Percentiles rank a stretch among this genome's conserved stretches.
Conservation (phyloP, 108 stramenopile genomes). For the Asterionellopsis glacialis region DNA sequence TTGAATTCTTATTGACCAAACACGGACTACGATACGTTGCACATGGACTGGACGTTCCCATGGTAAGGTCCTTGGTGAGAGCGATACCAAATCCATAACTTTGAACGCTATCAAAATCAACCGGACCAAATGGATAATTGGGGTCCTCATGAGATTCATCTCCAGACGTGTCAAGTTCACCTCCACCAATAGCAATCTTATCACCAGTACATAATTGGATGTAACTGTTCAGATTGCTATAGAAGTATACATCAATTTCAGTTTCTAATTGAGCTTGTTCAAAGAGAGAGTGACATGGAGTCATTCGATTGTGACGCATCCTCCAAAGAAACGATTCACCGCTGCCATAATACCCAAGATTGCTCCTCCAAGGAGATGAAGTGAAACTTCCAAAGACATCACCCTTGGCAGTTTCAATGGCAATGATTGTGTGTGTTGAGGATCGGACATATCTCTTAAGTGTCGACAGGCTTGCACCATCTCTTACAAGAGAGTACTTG, state of each 20-base stretch:
- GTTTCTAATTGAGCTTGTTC: slow-evolving; percentile 75
- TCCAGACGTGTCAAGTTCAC: slow-evolving; percentile 18
- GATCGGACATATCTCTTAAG: slow-evolving; percentile 55
- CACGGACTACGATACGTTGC: slow-evolving; percentile 61
- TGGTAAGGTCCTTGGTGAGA: slow-evolving; percentile 41
- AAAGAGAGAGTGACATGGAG: slow-evolving; percentile 41
- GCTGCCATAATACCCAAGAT: slow-evolving; percentile 60
- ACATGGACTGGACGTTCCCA: slow-evolving; percentile 70
- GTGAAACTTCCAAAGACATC: slow-evolving; percentile 80
- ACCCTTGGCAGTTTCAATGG: slow-evolving; percentile 73
- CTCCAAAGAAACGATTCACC: slow-evolving; percentile 67
- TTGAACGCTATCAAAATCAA: slow-evolving; percentile 7
- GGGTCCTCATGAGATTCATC: slow-evolving; percentile 7
- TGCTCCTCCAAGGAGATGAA: slow-evolving; percentile 50
- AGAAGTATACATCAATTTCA: slow-evolving; percentile 72
- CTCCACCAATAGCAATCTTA: slow-evolving; percentile 65
- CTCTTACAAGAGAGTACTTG: slow-evolving; percentile 70
- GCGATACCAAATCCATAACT: slow-evolving; percentile 66
- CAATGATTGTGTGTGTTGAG: slow-evolving; percentile 55
- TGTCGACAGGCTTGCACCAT: slow-evolving; percentile 64
- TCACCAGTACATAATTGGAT: slow-evolving; percentile 62
- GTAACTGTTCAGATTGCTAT: slow-evolving; percentile 36
- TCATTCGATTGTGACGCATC: slow-evolving; percentile 59
- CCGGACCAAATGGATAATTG: background rate
- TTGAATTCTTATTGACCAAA: slow-evolving; percentile 27